These are phyloP conservation scores for Talaromyces sp. DNA, from an alignment of 2,329 filamentous ascomycete genomes.

Conservation along the genomic window DNA sequence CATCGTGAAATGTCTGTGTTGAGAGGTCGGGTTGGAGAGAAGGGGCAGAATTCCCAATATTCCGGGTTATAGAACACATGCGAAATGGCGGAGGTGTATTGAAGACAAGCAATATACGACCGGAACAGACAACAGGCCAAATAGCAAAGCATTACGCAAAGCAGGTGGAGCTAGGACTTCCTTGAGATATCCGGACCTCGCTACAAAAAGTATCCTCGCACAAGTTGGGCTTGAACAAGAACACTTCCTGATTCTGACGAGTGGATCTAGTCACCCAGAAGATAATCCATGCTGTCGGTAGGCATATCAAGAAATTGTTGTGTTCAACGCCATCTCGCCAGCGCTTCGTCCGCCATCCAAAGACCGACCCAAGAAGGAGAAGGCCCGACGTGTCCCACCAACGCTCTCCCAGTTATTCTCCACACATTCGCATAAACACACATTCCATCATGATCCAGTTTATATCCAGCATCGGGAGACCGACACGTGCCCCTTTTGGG, in stretches of 20 bases:
- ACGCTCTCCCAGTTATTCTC: conserved; percentile 41
- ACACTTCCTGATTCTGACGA: conserved; percentile 50
- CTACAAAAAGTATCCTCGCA: conserved; percentile 37
- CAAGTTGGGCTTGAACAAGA: conserved; percentile 22
- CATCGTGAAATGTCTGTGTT: conserved; percentile 17
- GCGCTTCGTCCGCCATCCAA: conserved; percentile 30
- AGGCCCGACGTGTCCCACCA: conserved; percentile 48
- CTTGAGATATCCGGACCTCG: conserved; percentile 49
- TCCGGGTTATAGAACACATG: conserved; percentile 44
- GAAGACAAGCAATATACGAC: conserved; percentile 20
- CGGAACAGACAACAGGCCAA: conserved; percentile 37
- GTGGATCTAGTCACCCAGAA: conserved; percentile 38
- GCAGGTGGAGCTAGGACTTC: conserved; percentile 33
- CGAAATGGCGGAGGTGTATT: conserved; percentile 36
- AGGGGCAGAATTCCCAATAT: conserved; percentile 29
- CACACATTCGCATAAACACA: conserved; percentile 39
- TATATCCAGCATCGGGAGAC: conserved; percentile 51
- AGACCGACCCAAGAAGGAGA: conserved; percentile 43
- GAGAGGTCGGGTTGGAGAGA: conserved; percentile 33
- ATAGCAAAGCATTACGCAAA: conserved; percentile 19
- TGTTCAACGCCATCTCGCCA: conserved; percentile 24
- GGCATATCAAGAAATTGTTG: conserved; percentile 27
- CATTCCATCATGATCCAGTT: conserved; percentile 61
- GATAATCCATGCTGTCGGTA: conserved; percentile 42
- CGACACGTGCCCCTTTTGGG: conserved; percentile 39